Conservation (phyloP, 73 alveolate species). For the Paramecium octaurelia region DNA sequence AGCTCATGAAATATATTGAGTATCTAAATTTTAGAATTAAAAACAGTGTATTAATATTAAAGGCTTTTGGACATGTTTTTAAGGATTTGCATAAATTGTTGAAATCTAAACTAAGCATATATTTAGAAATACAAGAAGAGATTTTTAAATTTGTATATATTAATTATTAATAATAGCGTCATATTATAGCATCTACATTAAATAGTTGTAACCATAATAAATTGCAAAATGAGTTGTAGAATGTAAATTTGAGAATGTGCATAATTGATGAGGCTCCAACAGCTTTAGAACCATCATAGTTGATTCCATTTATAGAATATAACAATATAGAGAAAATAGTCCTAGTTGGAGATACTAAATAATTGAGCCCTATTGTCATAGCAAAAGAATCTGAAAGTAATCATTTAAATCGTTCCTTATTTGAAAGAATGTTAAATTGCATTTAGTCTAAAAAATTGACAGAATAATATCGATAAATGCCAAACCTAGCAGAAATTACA, state of each 20-base stretch:
- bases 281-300: not conserved
- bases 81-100: not conserved
- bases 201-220: not conserved
- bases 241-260: not conserved
- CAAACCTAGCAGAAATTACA: not conserved
- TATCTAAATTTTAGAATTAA: not conserved
- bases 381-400: not conserved
- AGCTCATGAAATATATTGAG: not conserved
- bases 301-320: not conserved
- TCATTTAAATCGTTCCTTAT: not conserved
- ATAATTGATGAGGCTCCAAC: conserved; percentile 36
- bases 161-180: not conserved
- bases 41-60: not conserved
- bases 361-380: not conserved
- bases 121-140: not conserved
- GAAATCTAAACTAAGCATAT: not conserved
- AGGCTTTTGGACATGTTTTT: not conserved
- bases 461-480: not conserved
- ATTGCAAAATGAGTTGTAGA: not conserved
- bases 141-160: not conserved
- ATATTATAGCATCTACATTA: not conserved
- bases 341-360: not conserved
- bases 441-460: not conserved
- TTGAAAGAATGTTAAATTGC: not conserved
- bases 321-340: not conserved